Conservation (phyloP, 768 basidiomycete genomes). For the Leucosporidium creatinivorum region DNA sequence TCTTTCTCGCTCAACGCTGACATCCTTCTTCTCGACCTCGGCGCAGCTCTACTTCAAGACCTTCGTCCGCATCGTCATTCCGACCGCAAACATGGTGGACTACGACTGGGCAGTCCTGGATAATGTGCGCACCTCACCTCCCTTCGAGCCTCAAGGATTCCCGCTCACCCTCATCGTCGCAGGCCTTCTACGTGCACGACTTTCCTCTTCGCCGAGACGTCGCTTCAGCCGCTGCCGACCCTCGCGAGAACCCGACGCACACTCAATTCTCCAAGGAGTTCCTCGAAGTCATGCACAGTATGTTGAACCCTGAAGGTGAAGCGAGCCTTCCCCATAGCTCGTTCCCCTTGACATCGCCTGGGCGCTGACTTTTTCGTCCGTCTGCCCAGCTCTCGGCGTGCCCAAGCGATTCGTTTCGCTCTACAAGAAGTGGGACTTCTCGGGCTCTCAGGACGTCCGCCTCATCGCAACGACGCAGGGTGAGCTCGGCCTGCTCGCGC, state of each 20-base stretch:
- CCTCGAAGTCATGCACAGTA: conserved; percentile 3
- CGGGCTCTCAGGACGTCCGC: not conserved
- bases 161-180: not conserved
- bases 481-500: not conserved
- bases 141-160: not conserved
- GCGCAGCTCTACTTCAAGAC: conserved; percentile 13
- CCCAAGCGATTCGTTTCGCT: not conserved
- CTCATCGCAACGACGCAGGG: conserved; percentile 18
- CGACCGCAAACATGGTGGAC: conserved; percentile 20
- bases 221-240: not conserved
- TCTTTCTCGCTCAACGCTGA: not conserved
- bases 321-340: too few relatives aligned
- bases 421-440: conserved; percentile 12
- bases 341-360: too few relatives aligned
- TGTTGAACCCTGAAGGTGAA: too few relatives aligned
- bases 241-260: conserved; percentile 10
- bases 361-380: too few relatives aligned
- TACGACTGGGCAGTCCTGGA: conserved; percentile 19
- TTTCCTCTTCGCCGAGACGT: conserved; percentile 9
- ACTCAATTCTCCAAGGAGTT: conserved; percentile 12
- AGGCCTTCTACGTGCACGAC: conserved; percentile 27
- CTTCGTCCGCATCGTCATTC: conserved; percentile 26
- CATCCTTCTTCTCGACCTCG: not conserved
- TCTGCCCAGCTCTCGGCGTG: not conserved
- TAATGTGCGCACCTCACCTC: conserved; percentile 6